Evolutionary conservation across 768 basidiomycete species (phyloP), one percentile per base, ranked within the genome.

Genomic region (Stropharia rugosoannulata): DNA sequence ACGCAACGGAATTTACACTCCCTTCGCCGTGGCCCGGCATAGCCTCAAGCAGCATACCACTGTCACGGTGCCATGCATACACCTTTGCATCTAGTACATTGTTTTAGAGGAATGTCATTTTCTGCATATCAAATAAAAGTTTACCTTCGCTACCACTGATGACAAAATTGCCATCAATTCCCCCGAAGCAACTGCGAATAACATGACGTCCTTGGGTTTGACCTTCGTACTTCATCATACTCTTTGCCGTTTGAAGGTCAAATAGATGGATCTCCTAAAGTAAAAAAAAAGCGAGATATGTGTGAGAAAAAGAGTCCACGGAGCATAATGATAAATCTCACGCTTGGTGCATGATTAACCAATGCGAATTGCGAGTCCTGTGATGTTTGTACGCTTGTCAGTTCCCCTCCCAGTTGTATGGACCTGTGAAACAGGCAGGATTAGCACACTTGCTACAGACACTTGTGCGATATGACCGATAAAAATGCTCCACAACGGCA

Each of bases 101-200:
- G 5, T 32, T 41, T 42, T 50, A 51, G 54, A 53, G 19, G 56
- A 37, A 19, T 12, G 54, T 51, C 37, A 32, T 46, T 19, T 51
- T 38, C 29, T 40, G 16, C 37, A 50, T 51, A 56, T 54, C 47
- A 35, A 43, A 51, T 32, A 16, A 29, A 51, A 62, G 71, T 82
- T 50, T 60, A 93, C 96, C 96, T 85, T 98, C 96, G 66, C 94
- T 96, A 18, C 96, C 97, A 65, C 91, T 94, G 58, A 93, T 82
- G 49, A 99, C 82, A 67, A 95, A 95, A 66, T 89, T 92, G 50
- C 87, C 89, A 64, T 90, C 86, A 50, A 87, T 75, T 27, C 96
- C 95, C 27, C 95, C 97, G 70, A 98, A 98, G 66, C 93, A 95
- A 69, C 91, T 93, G 55, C 93, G 84, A 57, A 98, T 90, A 59